Conservation (phyloP, 208 protist genomes). For the Tritrichomonas musculus region DNA sequence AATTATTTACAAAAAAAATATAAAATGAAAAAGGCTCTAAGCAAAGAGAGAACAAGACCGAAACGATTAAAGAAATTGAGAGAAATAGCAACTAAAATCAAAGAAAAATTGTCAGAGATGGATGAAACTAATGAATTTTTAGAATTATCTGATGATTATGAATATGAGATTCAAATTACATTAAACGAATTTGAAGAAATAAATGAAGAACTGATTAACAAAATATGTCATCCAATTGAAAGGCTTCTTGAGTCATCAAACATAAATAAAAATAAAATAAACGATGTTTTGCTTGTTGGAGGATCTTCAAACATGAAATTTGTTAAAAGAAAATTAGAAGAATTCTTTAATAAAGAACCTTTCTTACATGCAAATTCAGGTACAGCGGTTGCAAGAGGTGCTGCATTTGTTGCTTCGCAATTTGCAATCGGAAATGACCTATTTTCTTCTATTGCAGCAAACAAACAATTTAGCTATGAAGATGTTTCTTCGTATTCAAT, state of each 20-base stretch:
- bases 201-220: background rate
- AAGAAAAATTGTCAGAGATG: background rate
- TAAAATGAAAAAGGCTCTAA: slow-evolving; percentile 63
- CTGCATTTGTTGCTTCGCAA: no score
- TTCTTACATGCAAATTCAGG: no score
- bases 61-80: background rate
- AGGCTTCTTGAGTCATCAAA: slow-evolving; percentile 78
- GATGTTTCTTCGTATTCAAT: no score
- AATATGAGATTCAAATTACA: background rate
- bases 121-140: background rate
- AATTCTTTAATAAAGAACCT: no score
- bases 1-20: slow-evolving; percentile 64
- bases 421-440: no score
- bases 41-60: background rate
- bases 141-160: background rate
- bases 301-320: no score
- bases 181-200: background rate
- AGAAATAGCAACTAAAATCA: background rate
- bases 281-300: slow-evolving; percentile 90
- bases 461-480: no score
- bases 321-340: no score
- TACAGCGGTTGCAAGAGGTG: no score
- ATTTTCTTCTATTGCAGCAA: no score
- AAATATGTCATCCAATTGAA: slow-evolving; percentile 72
- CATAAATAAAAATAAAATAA: slow-evolving; percentile 78